Percentiles rank a stretch among this genome's conserved stretches.
Evolutionary conservation across 1,139 yeast species (phyloP).

Genomic region (Pichia sp.): DNA sequence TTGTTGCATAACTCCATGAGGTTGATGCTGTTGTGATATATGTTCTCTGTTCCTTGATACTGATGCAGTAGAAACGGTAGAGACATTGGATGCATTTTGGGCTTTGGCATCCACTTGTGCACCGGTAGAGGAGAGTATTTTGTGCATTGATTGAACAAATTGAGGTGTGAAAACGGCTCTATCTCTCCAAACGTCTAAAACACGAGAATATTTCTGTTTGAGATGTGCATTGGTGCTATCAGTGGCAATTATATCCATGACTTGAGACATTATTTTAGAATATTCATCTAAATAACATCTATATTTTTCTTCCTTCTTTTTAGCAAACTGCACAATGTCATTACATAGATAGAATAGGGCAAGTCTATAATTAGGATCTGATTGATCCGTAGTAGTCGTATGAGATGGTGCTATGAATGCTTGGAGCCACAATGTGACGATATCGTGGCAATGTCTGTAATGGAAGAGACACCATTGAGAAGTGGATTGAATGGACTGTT

Average conservation of each 20-base stretch:
- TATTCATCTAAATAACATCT: conserved; percentile 56
- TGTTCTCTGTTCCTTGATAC: too few species aligned
- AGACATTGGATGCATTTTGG: too few species aligned
- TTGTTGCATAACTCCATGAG: too few species aligned
- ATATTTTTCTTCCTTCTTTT: conserved; percentile 51
- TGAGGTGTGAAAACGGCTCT: conserved; percentile 28
- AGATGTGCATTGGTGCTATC: conserved; percentile 12
- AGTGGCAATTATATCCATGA: conserved; percentile 30
- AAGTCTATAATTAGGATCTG: conserved; percentile 41
- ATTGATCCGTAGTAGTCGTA: conserved; percentile 19
- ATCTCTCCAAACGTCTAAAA: conserved; percentile 70
- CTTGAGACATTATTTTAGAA: conserved; percentile 33
- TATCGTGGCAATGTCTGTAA: conserved; percentile 53
- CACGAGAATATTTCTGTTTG: conserved; percentile 51
- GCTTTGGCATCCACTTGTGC: too few species aligned
- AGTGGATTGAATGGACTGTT: conserved; percentile 73
- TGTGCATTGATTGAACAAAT: conserved; percentile 42
- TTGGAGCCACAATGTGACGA: conserved; percentile 57
- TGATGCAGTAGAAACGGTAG: too few species aligned
- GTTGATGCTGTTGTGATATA: too few species aligned
- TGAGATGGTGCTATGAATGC: conserved; percentile 25
- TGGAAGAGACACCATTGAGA: conserved; percentile 85
- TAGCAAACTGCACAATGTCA: conserved; percentile 78
- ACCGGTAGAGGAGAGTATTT: too few species aligned
- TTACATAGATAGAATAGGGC: conserved; percentile 68